Evolutionary conservation across 2,329 filamentous ascomycete species (phyloP).

Genomic region (Keithomyces neogunnii): DNA sequence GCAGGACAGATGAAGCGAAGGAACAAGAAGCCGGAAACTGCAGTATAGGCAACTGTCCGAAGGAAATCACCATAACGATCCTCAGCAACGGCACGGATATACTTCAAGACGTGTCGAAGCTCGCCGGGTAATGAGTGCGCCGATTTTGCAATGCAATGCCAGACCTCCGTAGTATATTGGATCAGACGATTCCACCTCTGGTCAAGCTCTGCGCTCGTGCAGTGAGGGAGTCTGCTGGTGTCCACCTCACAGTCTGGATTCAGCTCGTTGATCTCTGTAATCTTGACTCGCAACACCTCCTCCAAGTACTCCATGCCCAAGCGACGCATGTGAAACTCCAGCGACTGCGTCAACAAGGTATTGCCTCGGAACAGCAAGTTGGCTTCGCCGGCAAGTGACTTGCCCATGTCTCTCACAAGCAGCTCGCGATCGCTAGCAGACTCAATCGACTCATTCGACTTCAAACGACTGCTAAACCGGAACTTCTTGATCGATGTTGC

Average conservation of each 20-base stretch:
- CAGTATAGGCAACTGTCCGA: constrained; percentile 83
- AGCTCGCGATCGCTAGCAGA: constrained; percentile 58
- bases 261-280: constrained; percentile 80
- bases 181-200: constrained; percentile 77
- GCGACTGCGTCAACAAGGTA: constrained; percentile 81
- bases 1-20: constrained; percentile 92
- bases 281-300: constrained; percentile 75
- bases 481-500: constrained; percentile 67
- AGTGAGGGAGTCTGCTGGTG: constrained; percentile 59
- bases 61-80: constrained; percentile 91
- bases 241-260: constrained; percentile 95
- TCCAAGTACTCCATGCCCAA: constrained; percentile 89
- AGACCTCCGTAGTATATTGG: constrained; percentile 70
- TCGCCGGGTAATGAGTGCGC: constrained; percentile 69
- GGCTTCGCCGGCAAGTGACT: constrained; percentile 74
- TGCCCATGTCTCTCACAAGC: constrained; percentile 68
- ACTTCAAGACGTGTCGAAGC: constrained; percentile 77
- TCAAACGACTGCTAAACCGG: constrained; percentile 62
- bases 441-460: constrained; percentile 61
- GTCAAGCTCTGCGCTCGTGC: constrained; percentile 59
- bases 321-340: constrained; percentile 93
- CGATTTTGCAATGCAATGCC: constrained; percentile 75
- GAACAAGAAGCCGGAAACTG: constrained; percentile 90
- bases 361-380: constrained; percentile 95
- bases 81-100: constrained; percentile 85